Conservation (phyloP, 2,329 filamentous ascomycete species). For the Lachnellula suecica region DNA sequence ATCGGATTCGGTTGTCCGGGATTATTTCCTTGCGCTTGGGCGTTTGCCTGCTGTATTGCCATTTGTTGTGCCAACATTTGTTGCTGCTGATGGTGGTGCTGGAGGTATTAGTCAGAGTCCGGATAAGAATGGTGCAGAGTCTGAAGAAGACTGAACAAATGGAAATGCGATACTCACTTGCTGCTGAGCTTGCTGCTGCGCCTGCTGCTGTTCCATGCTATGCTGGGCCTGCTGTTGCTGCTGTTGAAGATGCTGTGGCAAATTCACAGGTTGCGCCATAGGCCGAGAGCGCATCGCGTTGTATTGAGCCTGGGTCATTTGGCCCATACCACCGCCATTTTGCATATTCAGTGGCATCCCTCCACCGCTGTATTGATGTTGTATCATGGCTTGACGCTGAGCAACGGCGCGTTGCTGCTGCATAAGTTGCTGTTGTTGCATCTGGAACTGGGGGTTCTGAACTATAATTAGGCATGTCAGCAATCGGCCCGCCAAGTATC, state of each 20-base stretch:
- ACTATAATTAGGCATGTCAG: constrained; percentile 23
- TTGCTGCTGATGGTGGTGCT: constrained; percentile 23
- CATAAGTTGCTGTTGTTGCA: constrained; percentile 46
- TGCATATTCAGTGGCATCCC: constrained; percentile 53
- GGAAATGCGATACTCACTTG: constrained; percentile 17
- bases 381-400: constrained; percentile 51
- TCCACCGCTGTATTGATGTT: constrained; percentile 46
- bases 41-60: constrained; percentile 43
- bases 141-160: not conserved
- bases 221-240: constrained; percentile 38
- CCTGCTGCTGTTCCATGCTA: constrained; percentile 39
- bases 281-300: constrained; percentile 46
- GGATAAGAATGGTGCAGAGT: not conserved
- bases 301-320: constrained; percentile 51
- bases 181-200: constrained; percentile 37
- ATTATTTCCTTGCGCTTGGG: constrained; percentile 39
- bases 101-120: constrained; percentile 2
- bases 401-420: constrained; percentile 49
- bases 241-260: constrained; percentile 44
- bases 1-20: constrained; percentile 49
- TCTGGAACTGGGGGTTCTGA: constrained; percentile 34
- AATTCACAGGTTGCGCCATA: constrained; percentile 44
- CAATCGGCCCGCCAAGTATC: constrained; percentile 11
- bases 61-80: constrained; percentile 48
- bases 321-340: constrained; percentile 54